These are phyloP conservation scores for Raphanus raphanistrum DNA, from an alignment of 345 rosid species.

Conservation along the genomic window DNA sequence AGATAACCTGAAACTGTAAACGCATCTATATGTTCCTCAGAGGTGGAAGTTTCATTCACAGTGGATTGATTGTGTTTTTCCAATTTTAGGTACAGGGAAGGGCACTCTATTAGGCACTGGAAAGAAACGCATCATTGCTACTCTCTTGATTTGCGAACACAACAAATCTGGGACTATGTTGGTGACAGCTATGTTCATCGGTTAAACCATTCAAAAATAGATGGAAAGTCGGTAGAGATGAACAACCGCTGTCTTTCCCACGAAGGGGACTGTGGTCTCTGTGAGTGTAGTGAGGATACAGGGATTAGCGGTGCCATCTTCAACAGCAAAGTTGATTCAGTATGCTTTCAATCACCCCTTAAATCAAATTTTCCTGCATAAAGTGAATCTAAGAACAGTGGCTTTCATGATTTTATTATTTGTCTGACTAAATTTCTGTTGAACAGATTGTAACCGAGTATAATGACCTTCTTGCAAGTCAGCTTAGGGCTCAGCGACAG, in stretches of 20 bases:
- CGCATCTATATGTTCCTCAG: background rate
- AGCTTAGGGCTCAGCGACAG: conserved; percentile 79
- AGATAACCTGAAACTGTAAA: background rate
- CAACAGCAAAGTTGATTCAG: conserved; percentile 92
- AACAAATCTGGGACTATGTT: conserved; percentile 97
- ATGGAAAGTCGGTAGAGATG: conserved; percentile 70
- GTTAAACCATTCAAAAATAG: conserved; percentile 84
- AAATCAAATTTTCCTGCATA: background rate
- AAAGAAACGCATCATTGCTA: conserved; percentile 87
- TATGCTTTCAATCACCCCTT: conserved; percentile 36
- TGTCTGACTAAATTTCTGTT: background rate
- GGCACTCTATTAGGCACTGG: conserved; percentile 90
- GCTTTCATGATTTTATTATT: background rate
- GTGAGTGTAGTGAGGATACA: conserved; percentile 76
- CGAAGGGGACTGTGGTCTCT: conserved; percentile 66
- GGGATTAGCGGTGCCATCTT: conserved; percentile 73
- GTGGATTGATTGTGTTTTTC: background rate
- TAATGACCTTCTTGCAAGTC: conserved; percentile 81
- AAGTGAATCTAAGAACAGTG: background rate
- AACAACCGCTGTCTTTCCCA: conserved; percentile 52
- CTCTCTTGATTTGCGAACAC: conserved; percentile 83
- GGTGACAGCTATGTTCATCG: conserved; percentile 95
- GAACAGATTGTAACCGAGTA: conserved; percentile 77
- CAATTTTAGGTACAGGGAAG: conserved; percentile 80
- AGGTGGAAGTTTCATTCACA: background rate